These are phyloP conservation scores for Mollisiaceae sp. DNA, from an alignment of 2,329 filamentous ascomycete genomes.

Conservation along the genomic window DNA sequence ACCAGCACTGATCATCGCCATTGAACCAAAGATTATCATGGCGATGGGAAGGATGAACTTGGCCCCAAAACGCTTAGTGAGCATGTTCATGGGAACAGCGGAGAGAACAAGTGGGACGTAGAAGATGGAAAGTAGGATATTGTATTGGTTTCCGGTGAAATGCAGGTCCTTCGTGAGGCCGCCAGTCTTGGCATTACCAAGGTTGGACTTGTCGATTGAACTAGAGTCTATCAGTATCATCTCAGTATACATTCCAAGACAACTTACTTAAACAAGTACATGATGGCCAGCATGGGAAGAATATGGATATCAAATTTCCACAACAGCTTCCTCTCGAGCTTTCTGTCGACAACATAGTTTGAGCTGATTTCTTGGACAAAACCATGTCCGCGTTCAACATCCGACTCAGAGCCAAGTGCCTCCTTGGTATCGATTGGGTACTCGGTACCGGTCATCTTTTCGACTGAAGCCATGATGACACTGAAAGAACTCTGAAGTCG, in stretches of 20 bases:
- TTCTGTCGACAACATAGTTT: slow-evolving; percentile 26
- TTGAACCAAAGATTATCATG: slow-evolving; percentile 54
- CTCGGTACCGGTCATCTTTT: slow-evolving; percentile 1
- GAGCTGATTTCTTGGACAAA: slow-evolving; percentile 1
- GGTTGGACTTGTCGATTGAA: slow-evolving; percentile 42
- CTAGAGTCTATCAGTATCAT: slow-evolving; percentile 20
- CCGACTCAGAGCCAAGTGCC: slow-evolving; percentile 8
- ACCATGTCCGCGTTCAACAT: slow-evolving; percentile 7
- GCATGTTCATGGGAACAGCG: slow-evolving; percentile 42
- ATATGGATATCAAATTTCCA: slow-evolving; percentile 51
- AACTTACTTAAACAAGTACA: slow-evolving; percentile 50
- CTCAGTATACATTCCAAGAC: not conserved
- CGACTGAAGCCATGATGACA: not conserved
- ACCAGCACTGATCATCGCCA: slow-evolving; percentile 55
- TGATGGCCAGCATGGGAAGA: slow-evolving; percentile 49
- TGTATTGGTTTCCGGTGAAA: slow-evolving; percentile 61
- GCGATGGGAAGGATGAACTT: slow-evolving; percentile 42
- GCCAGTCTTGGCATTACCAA: slow-evolving; percentile 53
- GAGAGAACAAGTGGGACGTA: slow-evolving; percentile 67
- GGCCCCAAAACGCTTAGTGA: slow-evolving; percentile 50
- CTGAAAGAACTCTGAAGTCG: not conserved
- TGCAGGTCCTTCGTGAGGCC: slow-evolving; percentile 40
- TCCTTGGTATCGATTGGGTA: slow-evolving; percentile 13
- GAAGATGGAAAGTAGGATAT: slow-evolving; percentile 64
- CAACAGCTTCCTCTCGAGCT: slow-evolving; percentile 31